Evolutionary conservation across 2,329 filamentous ascomycete species (phyloP).

Genomic region (Zasmidium citrigriseum): DNA sequence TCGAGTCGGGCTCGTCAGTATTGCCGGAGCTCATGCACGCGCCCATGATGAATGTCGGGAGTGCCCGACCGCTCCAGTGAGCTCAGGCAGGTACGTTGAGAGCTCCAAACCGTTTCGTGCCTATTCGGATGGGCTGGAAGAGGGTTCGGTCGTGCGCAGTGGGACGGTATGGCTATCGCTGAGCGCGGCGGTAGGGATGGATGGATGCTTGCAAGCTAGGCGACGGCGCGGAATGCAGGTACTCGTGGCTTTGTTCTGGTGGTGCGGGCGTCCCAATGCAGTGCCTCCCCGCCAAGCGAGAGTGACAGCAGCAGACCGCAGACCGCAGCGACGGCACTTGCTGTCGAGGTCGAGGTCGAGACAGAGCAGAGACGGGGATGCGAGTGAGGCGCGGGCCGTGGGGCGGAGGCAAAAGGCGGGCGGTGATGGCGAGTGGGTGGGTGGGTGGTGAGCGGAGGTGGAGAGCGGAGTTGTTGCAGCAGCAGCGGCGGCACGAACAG

Average conservation of each 20-base stretch:
- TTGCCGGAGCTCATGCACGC: slow-evolving; percentile 89
- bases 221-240: slow-evolving; percentile 20
- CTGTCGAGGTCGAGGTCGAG: background rate
- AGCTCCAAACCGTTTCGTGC: slow-evolving; percentile 23
- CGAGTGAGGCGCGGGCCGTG: background rate
- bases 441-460: background rate
- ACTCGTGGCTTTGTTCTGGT: slow-evolving; percentile 18
- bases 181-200: slow-evolving; percentile 6
- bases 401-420: background rate
- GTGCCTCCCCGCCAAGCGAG: slow-evolving; percentile 1
- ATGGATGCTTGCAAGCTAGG: slow-evolving; percentile 17
- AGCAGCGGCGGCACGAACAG: background rate
- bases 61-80: slow-evolving; percentile 29
- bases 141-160: background rate
- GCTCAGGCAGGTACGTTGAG: slow-evolving; percentile 23
- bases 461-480: background rate
- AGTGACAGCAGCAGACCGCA: slow-evolving; percentile 6
- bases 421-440: background rate
- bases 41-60: slow-evolving; percentile 65
- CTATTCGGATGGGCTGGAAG: background rate
- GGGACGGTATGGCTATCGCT: background rate
- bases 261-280: background rate
- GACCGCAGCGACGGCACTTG: no score
- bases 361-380: background rate
- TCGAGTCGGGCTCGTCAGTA: slow-evolving; percentile 81